Conservation (phyloP, 805 yeast species). For the Ogataea paradorogensis region DNA sequence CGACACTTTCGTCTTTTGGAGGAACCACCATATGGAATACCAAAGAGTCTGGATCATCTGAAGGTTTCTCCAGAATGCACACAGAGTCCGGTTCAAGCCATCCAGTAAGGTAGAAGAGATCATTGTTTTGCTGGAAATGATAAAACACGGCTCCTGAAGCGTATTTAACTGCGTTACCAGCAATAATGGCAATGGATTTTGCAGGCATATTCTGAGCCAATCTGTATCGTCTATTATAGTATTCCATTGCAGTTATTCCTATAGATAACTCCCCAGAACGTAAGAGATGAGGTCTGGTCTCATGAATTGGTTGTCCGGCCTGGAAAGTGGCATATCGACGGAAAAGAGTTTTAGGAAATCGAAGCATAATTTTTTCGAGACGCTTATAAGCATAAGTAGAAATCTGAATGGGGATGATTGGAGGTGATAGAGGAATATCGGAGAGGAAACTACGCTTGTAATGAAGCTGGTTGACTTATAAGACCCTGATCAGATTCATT, state of each 20-base stretch:
- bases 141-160: slow-evolving; percentile 91
- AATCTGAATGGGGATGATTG: neutral
- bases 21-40: slow-evolving; percentile 81
- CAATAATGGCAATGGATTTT: slow-evolving; percentile 66
- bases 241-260: slow-evolving; percentile 82
- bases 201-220: slow-evolving; percentile 58
- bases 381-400: neutral
- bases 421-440: neutral
- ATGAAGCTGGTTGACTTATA: too few relatives aligned
- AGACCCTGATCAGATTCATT: too few relatives aligned
- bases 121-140: slow-evolving; percentile 89
- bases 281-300: slow-evolving; percentile 77
- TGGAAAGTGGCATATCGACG: slow-evolving; percentile 15
- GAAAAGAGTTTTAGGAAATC: slow-evolving; percentile 2
- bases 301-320: slow-evolving; percentile 84
- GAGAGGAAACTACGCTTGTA: neutral
- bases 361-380: slow-evolving; percentile 5
- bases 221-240: slow-evolving; percentile 64
- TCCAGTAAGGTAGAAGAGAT: slow-evolving; percentile 83
- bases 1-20: slow-evolving; percentile 70
- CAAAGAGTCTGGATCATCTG: slow-evolving; percentile 48
- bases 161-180: slow-evolving; percentile 69
- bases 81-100: slow-evolving; percentile 88
- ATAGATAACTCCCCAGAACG: slow-evolving; percentile 81
- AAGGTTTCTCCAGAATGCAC: slow-evolving; percentile 61